Base-by-base conservation (phyloP, 164 flowering plant genomes). In the Vitis labrusca region DNA sequence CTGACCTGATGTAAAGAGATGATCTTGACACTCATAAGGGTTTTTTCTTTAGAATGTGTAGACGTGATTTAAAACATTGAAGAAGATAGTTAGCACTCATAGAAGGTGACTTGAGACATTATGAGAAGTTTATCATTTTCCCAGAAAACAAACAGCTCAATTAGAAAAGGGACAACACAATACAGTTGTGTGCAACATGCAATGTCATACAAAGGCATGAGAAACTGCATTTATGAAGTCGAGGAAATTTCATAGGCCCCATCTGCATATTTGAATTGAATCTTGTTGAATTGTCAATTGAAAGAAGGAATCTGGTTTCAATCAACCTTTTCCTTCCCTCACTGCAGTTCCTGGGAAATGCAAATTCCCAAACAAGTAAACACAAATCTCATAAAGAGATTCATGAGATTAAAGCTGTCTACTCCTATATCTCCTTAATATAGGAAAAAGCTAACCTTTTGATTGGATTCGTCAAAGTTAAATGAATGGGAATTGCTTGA, bases 391-490 rank as follows among this genome's bases (percentile, higher is more conserved):
- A 44, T 64, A 65, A 71, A 71, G 44, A 50, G 73, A 67, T 68
- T 63, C 73, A 71, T 71, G 77, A 63, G 66, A 65, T 69, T 70
- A 73, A 76, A 70, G 78, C 32, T 68, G 79, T 75, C 81, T 63
- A 70, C 70, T 77, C 74, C 74, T 67, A 55, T 70, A 68, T 71
- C 68, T 65, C 62, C 66, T 74, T 56, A 27, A 53, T 57, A 14
- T 5, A 60, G 11, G 50, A 53, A 61, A 64, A 74, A 77, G 62
- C 65, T 64, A 14, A 57, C 63, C 74, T 78, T 77, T 67, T 71
- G 74, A 74, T 74, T 74, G 73, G 72, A 70, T 74, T 71, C 71
- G 56, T 71, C 65, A 73, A 79, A 71, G 71, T 64, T 65, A 12
- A 69, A 69, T 29, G 71, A 56, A 71, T 74, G 59, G 57, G 60